Evolutionary conservation across 163 green algal genomes (phyloP), one percentile per base, ranked within the genome.

Genomic region (Scenedesmus sp.): DNA sequence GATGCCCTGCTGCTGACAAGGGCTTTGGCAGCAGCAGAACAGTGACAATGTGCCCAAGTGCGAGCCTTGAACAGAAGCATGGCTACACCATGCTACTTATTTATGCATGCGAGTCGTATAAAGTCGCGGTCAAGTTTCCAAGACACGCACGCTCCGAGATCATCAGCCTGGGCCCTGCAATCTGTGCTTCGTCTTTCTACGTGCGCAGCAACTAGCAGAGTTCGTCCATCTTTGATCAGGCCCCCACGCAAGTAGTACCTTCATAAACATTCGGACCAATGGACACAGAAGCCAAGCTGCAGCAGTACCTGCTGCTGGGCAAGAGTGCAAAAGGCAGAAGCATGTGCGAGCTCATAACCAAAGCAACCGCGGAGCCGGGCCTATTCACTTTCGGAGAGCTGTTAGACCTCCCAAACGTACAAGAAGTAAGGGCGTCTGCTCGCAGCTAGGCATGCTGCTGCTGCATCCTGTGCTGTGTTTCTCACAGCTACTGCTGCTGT

Each of bases 381-480:
- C 60, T 99, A 3, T 98, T 97, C 82, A 93, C 94, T 0, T 99
- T 98, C 89, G 96, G 95, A 4, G 97, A 99, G 94, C 96, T 99
- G 23, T 89, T 99, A 12, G 95, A 95, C 67, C 57, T 98, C 26
- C 94, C 95, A 2, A 93, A 64, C 16, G 92, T 99, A 0, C 91
- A 96, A 84, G 94, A 98, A 94, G 96, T 98, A 26, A 9, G 67
- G 9, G 9, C 70, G 16, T 18, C 18, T 83, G 86, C 86, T 9
- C 34, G 62, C 15, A 81, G 62, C 18, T 52, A 56, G 62, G 64
- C 67, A 64, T 60, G 52, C 60, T 84, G 62, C 23, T 1, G 62
- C 20, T 46, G 34, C 34, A 46, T 20, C 67, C 79, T 79, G 4
- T 79, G 23, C 70, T 79, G 23, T 52, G 5, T 52, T 52, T 6